Conservation (phyloP, 441 rosid genomes). For the Biscutella laevigata region DNA sequence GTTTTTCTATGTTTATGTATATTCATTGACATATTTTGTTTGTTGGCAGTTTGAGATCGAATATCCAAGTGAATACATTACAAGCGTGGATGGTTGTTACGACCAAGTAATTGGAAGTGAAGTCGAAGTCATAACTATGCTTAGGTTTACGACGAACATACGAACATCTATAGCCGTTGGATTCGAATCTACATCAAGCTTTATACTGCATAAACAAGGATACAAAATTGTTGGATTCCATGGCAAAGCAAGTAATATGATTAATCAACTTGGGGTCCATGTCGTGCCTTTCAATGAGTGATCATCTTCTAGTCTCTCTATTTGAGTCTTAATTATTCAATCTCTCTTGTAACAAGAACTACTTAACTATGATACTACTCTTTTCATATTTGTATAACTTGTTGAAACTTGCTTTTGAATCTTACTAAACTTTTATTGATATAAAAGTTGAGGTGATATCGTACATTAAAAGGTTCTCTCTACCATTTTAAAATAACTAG, state of each 20-base stretch:
- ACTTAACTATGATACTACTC: no score
- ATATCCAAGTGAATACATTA: slow-evolving; percentile 20
- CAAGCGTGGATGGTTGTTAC: slow-evolving; percentile 5
- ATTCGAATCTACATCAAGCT: not conserved
- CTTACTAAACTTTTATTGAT: no score
- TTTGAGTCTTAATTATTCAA: not conserved
- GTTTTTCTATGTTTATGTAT: not conserved
- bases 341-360: not conserved
- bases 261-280: slow-evolving; percentile 19
- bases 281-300: slow-evolving; percentile 9
- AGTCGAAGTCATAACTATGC: slow-evolving; percentile 8
- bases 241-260: slow-evolving; percentile 21
- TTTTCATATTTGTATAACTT: no score
- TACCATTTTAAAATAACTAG: no score
- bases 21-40: not conserved
- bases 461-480: no score
- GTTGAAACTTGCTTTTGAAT: no score
- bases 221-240: slow-evolving; percentile 20
- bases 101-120: slow-evolving; percentile 6
- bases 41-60: not conserved
- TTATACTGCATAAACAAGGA: not conserved
- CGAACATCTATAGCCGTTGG: slow-evolving; percentile 13
- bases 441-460: no score
- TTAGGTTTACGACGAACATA: slow-evolving; percentile 18
- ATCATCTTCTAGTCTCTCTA: not conserved